Percentiles rank a stretch among this genome's conserved stretches.
phyloP scores from a whole-genome alignment of 1,284 basidiomycete species.

The Cryptococcus sp. region DNA sequence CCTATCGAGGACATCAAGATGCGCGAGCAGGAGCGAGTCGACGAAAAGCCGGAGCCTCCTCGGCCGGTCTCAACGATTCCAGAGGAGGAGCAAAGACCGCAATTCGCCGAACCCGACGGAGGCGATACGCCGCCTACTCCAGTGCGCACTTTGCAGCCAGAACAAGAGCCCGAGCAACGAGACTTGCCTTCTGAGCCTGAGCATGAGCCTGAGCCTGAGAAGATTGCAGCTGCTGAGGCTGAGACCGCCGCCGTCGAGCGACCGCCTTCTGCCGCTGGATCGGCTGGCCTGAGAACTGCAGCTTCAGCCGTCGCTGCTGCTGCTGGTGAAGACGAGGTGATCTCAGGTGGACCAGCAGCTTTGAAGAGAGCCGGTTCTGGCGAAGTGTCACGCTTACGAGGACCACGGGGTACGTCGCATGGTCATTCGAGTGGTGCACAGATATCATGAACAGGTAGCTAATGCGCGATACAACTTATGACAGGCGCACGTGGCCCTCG shows the following conservation, averaged over 20 bases:
- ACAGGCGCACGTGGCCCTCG: conserved; percentile 43
- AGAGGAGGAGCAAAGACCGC: conserved; percentile 22
- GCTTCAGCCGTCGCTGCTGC: conserved; percentile 13
- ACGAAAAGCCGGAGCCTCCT: conserved; percentile 7
- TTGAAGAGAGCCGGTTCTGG: conserved; percentile 56
- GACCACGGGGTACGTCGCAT: conserved; percentile 34
- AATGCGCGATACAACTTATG: neutral
- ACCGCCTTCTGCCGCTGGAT: conserved; percentile 1
- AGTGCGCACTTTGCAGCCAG: neutral
- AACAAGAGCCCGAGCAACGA: neutral
- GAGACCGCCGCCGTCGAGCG: conserved; percentile 16
- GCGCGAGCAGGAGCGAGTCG: neutral
- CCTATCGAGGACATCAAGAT: conserved; percentile 14
- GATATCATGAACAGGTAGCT: neutral
- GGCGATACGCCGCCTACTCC: conserved; percentile 10
- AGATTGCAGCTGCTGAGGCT: conserved; percentile 8
- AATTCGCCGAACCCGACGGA: conserved; percentile 9
- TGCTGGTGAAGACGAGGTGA: conserved; percentile 24
- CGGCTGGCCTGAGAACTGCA: neutral
- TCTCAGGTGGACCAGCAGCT: conserved; percentile 39
- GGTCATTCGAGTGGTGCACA: neutral
- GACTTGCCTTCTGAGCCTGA: too few species aligned
- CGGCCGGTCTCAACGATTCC: conserved; percentile 52
- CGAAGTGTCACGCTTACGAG: conserved; percentile 54
- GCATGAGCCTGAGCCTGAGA: too few species aligned